Evolutionary conservation across 2,329 filamentous ascomycete genomes (phyloP), one percentile per base, ranked within the genome.

Genomic region (Parascedosporium putredinis): DNA sequence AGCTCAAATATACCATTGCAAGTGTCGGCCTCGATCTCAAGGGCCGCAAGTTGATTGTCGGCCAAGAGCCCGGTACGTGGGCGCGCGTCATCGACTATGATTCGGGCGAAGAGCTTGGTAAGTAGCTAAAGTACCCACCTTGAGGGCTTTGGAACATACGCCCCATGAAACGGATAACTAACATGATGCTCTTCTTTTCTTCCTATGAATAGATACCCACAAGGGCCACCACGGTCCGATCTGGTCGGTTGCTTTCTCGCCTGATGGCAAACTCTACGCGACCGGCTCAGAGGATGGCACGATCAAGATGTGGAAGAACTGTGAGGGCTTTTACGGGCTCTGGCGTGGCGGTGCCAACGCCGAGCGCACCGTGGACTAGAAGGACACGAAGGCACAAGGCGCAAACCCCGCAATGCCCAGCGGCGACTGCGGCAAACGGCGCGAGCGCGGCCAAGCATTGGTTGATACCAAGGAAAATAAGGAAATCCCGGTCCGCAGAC

Each of bases 211-310:
- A 84, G 93, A 97, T 64, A 84, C 91, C 10, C 88, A 95, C 70
- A 96, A 96, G 68, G 93, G 93, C 22, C 93, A 98, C 58, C 93
- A 98, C 61, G 93, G 93, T 2, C 91, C 91, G 1, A 93, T 98
- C 54, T 98, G 93, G 93, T 95, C 89, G 5, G 83, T 94, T 52
- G 84, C 85, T 51, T 98, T 95, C 67, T 93, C 90, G 0, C 93
- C 93, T 0, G 93, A 98, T 61, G 90, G 90, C 44, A 96, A 95
- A 63, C 72, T 98, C 6, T 98, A 97, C 62, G 93, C 90, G 1
- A 98, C 93, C 1, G 93, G 88, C 25, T 96, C 90, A 45, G 93
- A 98, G 64, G 93, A 98, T 60, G 93, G 93, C 36, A 98, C 93
- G 0, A 94, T 98, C 65, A 98, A 98, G 70, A 74, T 98, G 72